A percentile compares a stretch with the other conserved stretches of the same genome.
phyloP scores from a whole-genome alignment of 2,329 filamentous ascomycete species.

The Arthrobotrys conoides region DNA sequence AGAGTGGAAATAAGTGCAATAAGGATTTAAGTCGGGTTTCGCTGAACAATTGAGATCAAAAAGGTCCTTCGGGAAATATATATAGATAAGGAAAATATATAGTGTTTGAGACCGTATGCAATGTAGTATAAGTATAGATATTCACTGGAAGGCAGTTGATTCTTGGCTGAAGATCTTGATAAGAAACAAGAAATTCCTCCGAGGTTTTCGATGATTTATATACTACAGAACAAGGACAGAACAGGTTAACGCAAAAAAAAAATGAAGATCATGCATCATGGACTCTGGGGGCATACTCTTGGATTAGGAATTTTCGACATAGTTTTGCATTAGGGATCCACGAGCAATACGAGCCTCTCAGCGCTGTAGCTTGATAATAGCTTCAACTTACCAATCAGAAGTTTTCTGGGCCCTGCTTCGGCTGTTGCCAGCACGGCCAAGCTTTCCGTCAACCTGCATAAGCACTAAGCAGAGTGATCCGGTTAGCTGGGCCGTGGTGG shows the following conservation, averaged over 20 bases:
- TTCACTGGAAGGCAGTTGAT: neutral
- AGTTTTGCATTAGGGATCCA: neutral
- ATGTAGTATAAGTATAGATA: neutral
- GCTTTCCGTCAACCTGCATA: slow-evolving; percentile 6
- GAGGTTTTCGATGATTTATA: neutral
- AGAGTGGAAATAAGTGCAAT: neutral
- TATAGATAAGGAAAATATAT: no score
- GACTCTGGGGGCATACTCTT: no score
- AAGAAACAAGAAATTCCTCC: neutral
- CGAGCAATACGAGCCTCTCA: neutral
- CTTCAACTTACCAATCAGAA: neutral
- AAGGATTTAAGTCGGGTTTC: neutral
- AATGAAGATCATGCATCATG: neutral
- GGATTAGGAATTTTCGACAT: neutral
- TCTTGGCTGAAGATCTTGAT: neutral
- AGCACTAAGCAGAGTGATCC: slow-evolving; percentile 8
- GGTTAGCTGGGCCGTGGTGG: neutral
- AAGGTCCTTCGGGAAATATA: no score
- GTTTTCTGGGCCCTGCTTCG: slow-evolving; percentile 8
- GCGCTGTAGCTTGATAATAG: neutral
- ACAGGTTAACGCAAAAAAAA: neutral
- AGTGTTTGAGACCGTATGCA: no score
- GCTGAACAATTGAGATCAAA: no score
- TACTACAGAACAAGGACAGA: neutral
- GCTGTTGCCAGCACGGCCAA: slow-evolving; percentile 2